phyloP scores from a whole-genome alignment of 2,329 filamentous ascomycete species.

The Claviceps monticola region DNA sequence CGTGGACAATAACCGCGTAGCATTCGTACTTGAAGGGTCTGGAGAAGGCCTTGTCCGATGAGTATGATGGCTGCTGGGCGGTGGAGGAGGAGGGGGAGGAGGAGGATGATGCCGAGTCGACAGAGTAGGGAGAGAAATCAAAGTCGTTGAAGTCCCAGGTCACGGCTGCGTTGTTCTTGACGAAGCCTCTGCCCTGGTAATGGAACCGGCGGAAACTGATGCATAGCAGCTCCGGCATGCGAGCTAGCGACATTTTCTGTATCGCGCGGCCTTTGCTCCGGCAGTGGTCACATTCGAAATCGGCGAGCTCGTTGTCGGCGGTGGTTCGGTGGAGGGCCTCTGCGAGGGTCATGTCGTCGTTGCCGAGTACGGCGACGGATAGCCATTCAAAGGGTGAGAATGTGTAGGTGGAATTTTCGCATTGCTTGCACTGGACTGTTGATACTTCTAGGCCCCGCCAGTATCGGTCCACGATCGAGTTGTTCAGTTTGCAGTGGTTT shows the following conservation, averaged over 20 bases:
- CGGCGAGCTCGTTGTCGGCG: conserved; percentile 50
- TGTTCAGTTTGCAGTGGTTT: conserved; percentile 52
- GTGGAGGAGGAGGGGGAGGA: neutral
- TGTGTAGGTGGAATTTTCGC: conserved; percentile 34
- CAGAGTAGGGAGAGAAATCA: conserved; percentile 33
- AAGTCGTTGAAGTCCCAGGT: conserved; percentile 65
- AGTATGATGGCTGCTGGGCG: conserved; percentile 12
- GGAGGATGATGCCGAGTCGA: conserved; percentile 13
- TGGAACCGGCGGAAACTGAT: conserved; percentile 55
- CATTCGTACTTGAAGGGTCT: conserved; percentile 65
- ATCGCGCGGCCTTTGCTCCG: conserved; percentile 51
- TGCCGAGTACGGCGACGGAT: conserved; percentile 24
- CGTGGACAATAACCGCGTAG: conserved; percentile 72
- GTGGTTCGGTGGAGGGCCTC: conserved; percentile 60
- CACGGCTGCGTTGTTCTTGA: conserved; percentile 58
- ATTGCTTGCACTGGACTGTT: conserved; percentile 51
- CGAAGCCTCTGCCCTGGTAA: conserved; percentile 24
- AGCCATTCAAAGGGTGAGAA: conserved; percentile 41
- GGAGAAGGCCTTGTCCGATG: conserved; percentile 24
- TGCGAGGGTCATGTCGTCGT: conserved; percentile 27
- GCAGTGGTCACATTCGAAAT: conserved; percentile 64
- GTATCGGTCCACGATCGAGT: conserved; percentile 64
- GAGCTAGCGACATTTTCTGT: conserved; percentile 60
- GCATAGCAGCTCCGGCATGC: conserved; percentile 66
- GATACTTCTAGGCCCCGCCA: conserved; percentile 68